Base-by-base conservation (phyloP, 2,329 filamentous ascomycete genomes). In the Fusarium sp. region DNA sequence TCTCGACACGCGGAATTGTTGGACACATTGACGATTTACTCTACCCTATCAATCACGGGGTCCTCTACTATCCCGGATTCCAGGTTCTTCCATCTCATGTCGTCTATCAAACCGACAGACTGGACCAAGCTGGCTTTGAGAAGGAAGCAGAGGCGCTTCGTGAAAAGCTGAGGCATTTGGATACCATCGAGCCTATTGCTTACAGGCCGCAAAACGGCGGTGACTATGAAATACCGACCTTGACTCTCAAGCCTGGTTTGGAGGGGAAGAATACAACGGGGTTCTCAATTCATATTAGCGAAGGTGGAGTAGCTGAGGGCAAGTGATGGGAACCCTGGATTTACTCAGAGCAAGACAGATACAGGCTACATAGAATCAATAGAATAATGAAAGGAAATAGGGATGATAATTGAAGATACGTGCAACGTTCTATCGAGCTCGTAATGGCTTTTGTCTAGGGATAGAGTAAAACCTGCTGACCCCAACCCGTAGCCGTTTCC, bases 201-300 rank as follows among this genome's bases (percentile, higher is more conserved):
- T 72, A 45, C 36, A 65, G 68, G 4, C 20, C 33, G 1, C 68
- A 71, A 20, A 72, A 72, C 11, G 52, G 47, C 0, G 68, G 70
- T 4, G 68, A 71, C 1, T 72, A 72, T 45, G 70, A 72, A 31
- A 65, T 71, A 39, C 70, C 64, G 14, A 15, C n/a, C 11, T 56
- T 56, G 53, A 35, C 17, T 33, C 41, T 56, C 10, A 56, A 47
- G 44, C 18, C 17, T 15, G 31, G 36, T 20, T 11, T 56, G 10
- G 53, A 33, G 8, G 53, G 17, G 12, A 33, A 29, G n/a, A 47
- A 20, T 14, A 12, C 7, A 4, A 35, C 13, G 4, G 53, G 53
- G 2, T 56, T n/a, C 18, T 47, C 53, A 2, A 20, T 56, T 3
- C 53, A 56, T 25, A 27, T 47, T 27, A 22, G 39, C 10, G 18